Evolutionary conservation across 495 filamentous ascomycete species (phyloP).

Genomic region (Aspergillus taichungensis): DNA sequence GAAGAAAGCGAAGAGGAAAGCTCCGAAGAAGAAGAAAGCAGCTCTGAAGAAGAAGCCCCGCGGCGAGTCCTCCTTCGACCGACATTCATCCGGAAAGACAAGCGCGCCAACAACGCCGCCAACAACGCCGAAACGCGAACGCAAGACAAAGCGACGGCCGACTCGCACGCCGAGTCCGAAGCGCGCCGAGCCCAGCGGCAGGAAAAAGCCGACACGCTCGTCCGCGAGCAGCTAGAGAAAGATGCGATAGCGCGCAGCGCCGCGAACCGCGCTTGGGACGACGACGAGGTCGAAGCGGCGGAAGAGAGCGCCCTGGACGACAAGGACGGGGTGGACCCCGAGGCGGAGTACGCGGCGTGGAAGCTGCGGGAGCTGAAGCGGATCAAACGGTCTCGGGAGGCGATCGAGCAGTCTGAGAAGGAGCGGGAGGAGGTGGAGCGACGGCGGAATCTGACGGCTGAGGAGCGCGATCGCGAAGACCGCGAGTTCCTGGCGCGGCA

Average conservation of each 20-base stretch:
- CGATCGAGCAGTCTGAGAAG: constrained; percentile 74
- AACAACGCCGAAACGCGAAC: constrained; percentile 8
- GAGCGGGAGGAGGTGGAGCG: constrained; percentile 88
- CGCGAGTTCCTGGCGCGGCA: constrained; percentile 66
- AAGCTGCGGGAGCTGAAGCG: constrained; percentile 85
- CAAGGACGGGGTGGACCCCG: constrained; percentile 75
- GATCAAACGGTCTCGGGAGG: constrained; percentile 74
- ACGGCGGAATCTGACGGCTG: constrained; percentile 73
- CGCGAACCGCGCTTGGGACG: constrained; percentile 79
- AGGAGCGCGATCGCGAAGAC: constrained; percentile 84
- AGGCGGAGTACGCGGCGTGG: constrained; percentile 87
- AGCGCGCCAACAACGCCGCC: constrained; percentile 40
- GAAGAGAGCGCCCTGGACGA: constrained; percentile 70
- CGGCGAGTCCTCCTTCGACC: constrained; percentile 71
- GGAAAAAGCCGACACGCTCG: constrained; percentile 62
- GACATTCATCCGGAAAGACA: constrained; percentile 82
- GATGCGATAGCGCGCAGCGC: constrained; percentile 65
- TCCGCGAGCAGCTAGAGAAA: constrained; percentile 82
- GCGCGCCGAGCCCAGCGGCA: constrained; percentile 44
- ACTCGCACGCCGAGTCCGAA: constrained; percentile 48
- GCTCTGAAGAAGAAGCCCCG: constrained; percentile 66
- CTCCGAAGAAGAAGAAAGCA: constrained; percentile 48
- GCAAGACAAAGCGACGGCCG: constrained; percentile 32
- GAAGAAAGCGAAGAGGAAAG: constrained; percentile 41
- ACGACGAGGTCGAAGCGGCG: constrained; percentile 55